A percentile compares a stretch with the other conserved stretches of the same genome.
Conservation (phyloP, 2,329 filamentous ascomycete species). For the Neopestalotiopsis sp. region DNA sequence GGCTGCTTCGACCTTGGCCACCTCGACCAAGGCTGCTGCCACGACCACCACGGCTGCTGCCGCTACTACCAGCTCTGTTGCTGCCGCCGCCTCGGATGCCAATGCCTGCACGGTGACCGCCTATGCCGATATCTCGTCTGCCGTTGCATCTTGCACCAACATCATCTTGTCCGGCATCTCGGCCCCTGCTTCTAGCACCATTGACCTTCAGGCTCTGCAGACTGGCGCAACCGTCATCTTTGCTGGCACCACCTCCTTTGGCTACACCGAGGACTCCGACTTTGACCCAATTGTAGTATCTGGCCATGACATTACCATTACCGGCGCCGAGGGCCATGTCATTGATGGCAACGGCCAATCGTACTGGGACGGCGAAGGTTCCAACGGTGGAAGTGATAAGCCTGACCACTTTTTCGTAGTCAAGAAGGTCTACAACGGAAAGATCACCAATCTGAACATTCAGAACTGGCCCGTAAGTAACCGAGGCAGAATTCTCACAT, state of each 20-base stretch:
- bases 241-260: conserved; percentile 55
- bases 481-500: background rate
- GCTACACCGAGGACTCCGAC: conserved; percentile 9
- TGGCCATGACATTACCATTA: conserved; percentile 59
- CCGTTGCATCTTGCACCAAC: conserved; percentile 19
- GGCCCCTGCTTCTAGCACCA: conserved; percentile 40
- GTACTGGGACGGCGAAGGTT: conserved; percentile 67
- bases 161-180: conserved; percentile 35
- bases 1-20: background rate
- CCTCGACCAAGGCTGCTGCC: conserved; percentile 2
- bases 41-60: conserved; percentile 1
- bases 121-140: conserved; percentile 7
- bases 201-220: conserved; percentile 39
- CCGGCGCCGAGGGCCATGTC: conserved; percentile 53
- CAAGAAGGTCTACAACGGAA: conserved; percentile 55
- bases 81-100: background rate
- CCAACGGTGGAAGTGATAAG: conserved; percentile 58
- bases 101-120: conserved; percentile 13
- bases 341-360: conserved; percentile 60
- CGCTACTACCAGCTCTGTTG: background rate
- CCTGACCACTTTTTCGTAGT: conserved; percentile 14
- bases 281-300: conserved; percentile 53
- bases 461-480: conserved; percentile 29
- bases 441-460: conserved; percentile 37
- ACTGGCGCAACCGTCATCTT: conserved; percentile 51